phyloP scores from a whole-genome alignment of 768 basidiomycete genomes.

The Lentinula guzmanii region DNA sequence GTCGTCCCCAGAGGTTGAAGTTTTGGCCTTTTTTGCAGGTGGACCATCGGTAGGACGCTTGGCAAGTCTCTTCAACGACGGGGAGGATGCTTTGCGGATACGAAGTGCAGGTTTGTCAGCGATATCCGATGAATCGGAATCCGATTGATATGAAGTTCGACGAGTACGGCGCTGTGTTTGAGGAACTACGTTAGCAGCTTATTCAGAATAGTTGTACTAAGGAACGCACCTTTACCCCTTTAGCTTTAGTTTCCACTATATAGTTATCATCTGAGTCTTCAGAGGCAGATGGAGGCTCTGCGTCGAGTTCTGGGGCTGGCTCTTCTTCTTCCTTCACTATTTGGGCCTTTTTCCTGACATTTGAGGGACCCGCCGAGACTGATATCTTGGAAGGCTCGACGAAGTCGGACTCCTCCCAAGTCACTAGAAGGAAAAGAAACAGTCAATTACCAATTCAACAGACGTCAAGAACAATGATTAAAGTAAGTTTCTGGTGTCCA shows the following conservation, averaged over 20 bases:
- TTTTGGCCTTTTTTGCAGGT: constrained; percentile 43
- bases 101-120: constrained; percentile 19
- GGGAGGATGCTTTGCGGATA: constrained; percentile 22
- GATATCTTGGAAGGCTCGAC: constrained; percentile 29
- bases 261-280: constrained; percentile 8
- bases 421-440: constrained; percentile 40
- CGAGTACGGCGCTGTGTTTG: constrained; percentile 37
- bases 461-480: constrained; percentile 7
- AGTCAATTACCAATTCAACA: constrained; percentile 13
- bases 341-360: constrained; percentile 22
- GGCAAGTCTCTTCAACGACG: constrained; percentile 51
- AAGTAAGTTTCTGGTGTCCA: neutral
- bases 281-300: constrained; percentile 5
- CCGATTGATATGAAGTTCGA: constrained; percentile 28
- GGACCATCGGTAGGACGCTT: constrained; percentile 28
- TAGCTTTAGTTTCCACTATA: constrained; percentile 1
- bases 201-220: neutral
- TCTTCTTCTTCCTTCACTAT: constrained; percentile 35
- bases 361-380: constrained; percentile 14
- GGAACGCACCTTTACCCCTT: constrained; percentile 4
- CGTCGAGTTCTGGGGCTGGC: constrained; percentile 12
- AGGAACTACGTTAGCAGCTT: neutral
- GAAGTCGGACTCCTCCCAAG: constrained; percentile 66
- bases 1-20: constrained; percentile 48
- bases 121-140: constrained; percentile 26